Base-by-base conservation (phyloP, 306 rosid species). In the Astragalus glycyphyllos region DNA sequence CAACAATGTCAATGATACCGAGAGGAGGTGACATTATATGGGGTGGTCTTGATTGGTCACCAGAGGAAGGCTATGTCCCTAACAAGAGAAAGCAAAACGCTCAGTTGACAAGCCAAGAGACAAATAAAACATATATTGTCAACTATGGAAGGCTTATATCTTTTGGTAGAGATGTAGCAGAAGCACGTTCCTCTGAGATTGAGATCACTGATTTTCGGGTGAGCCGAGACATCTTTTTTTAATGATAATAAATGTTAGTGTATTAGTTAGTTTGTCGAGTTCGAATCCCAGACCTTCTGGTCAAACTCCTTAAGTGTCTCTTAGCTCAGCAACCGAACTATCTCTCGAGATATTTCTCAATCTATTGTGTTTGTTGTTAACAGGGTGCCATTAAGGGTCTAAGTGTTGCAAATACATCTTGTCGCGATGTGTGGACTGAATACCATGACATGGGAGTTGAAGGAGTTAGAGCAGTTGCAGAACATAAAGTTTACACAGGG, bases 1-100 rank as follows among this genome's bases (percentile, higher is more conserved):
- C 97, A 42, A 91, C 97, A 14, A 86, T 91, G 96, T 88, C 97
- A 58, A 91, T 91, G 97, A 83, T 91, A 73, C 97, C 97, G 40
- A 91, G 58, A 80, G 97, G 97, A 35, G 97, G 97, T 61, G 90
- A 88, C 44, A 77, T 84, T 31, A 88, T 91, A 74, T 91, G 97
- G 97, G 97, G 97, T 65, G 96, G 72, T 57, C 83, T 86, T 84
- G 96, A 91, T 80, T 86, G 96, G 96, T 88, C 89, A 16, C 97
- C 97, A 14, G 97, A 91, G 81, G 96, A 85, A 70, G 84, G 82
- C 46, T 82, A 65, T 46, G 48, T 54, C 64, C 85, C 83, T 58
- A 68, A 51, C 71, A 71, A 51, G 72, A 83, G 72, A 76, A 88
- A 71, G 75, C 81, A 78, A 63, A 85, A 68, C 46, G 69, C 79